phyloP scores from a whole-genome alignment of 148 eudicot species.

The Bassia scoparia region DNA sequence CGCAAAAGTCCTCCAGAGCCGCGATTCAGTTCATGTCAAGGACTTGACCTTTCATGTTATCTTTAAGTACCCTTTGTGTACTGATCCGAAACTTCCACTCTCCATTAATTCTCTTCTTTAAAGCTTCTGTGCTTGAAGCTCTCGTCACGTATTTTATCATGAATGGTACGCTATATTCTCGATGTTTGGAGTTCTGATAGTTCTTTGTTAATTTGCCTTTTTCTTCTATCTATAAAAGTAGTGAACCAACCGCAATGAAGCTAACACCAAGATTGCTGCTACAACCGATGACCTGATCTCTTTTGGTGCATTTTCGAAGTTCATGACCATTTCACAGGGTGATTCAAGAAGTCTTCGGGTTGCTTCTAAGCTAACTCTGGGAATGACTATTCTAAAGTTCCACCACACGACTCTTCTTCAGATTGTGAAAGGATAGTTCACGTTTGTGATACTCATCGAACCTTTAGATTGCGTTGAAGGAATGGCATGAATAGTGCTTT shows the following conservation, averaged over 20 bases:
- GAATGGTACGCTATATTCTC: constrained; percentile 11
- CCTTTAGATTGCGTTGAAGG: too few species aligned
- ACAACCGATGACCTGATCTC: neutral
- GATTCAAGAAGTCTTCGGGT: constrained; percentile 32
- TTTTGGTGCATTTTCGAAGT: neutral
- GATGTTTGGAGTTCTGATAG: neutral
- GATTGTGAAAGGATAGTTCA: constrained; percentile 50
- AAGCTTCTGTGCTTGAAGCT: constrained; percentile 40
- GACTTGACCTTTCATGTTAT: constrained; percentile 22
- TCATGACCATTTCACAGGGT: constrained; percentile 15
- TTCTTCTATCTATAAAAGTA: constrained; percentile 19
- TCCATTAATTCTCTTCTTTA: constrained; percentile 34
- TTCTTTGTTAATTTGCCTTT: constrained; percentile 14
- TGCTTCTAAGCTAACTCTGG: constrained; percentile 34
- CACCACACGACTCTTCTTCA: constrained; percentile 44
- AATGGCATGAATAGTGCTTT: constrained; percentile 42
- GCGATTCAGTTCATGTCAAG: constrained; percentile 24
- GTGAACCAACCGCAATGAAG: neutral
- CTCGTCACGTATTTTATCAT: constrained; percentile 35
- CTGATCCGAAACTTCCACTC: constrained; percentile 35
- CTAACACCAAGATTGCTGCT: constrained; percentile 14
- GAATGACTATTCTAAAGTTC: constrained; percentile 39
- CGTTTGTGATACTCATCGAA: too few species aligned
- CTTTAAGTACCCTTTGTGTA: constrained; percentile 26
- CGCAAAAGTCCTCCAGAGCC: constrained; percentile 34